Percentiles rank a stretch among this genome's conserved stretches.
Evolutionary conservation across 2,329 filamentous ascomycete genomes (phyloP).

Genomic region (Penicillium occitanis): DNA sequence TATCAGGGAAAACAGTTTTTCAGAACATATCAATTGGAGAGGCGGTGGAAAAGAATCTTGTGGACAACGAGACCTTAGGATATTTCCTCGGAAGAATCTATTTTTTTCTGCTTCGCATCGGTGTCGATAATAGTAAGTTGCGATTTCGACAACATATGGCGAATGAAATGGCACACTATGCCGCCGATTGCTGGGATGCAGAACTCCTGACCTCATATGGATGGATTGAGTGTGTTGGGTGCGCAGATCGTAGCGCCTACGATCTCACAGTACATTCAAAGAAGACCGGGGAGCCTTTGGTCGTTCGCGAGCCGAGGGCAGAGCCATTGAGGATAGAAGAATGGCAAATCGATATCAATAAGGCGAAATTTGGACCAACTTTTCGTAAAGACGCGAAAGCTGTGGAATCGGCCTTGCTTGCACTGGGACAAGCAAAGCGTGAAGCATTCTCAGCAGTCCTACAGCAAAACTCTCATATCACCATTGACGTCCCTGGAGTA

Average conservation of each 20-base stretch:
- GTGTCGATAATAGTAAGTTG: slow-evolving; percentile 81
- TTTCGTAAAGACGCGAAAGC: slow-evolving; percentile 93
- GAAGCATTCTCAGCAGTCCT: slow-evolving; percentile 76
- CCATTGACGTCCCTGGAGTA: slow-evolving; percentile 69
- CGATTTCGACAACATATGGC: slow-evolving; percentile 92
- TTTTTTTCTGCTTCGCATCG: slow-evolving; percentile 83
- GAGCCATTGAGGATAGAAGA: slow-evolving; percentile 79
- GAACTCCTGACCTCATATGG: slow-evolving; percentile 79
- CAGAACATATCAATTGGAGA: slow-evolving; percentile 69
- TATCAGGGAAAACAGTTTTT: slow-evolving; percentile 76
- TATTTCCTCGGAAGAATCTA: slow-evolving; percentile 96
- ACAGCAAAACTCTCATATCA: slow-evolving; percentile 69
- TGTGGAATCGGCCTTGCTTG: slow-evolving; percentile 77
- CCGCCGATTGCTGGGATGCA: slow-evolving; percentile 85
- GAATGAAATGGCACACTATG: slow-evolving; percentile 78
- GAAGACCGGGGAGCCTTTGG: slow-evolving; percentile 72
- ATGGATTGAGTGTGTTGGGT: slow-evolving; percentile 90
- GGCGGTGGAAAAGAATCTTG: slow-evolving; percentile 75
- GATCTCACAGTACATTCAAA: slow-evolving; percentile 80
- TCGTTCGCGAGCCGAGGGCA: slow-evolving; percentile 75
- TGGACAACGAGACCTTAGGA: slow-evolving; percentile 96
- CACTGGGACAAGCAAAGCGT: slow-evolving; percentile 73
- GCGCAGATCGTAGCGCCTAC: slow-evolving; percentile 82
- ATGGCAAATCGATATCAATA: slow-evolving; percentile 82
- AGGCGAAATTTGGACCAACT: slow-evolving; percentile 91